Conservation (phyloP, 2,329 filamentous ascomycete species). For the Fusarium buharicum region DNA sequence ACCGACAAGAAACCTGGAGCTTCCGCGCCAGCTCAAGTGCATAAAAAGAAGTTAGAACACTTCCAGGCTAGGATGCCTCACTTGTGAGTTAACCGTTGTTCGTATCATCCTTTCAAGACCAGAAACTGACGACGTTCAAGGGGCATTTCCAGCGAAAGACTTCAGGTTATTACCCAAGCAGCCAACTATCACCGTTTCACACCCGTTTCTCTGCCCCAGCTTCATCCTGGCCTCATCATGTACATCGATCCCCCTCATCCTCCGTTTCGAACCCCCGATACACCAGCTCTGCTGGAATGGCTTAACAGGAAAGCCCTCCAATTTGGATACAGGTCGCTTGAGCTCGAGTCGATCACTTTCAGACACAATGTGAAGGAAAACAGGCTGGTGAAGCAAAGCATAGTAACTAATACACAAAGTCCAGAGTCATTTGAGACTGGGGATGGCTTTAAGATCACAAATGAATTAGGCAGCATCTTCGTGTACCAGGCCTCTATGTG, state of each 20-base stretch:
- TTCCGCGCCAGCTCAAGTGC: background rate
- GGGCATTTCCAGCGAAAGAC: constrained; percentile 18
- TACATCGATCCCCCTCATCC: constrained; percentile 6
- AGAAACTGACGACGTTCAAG: constrained; percentile 17
- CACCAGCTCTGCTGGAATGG: constrained; percentile 17
- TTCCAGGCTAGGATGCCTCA: background rate
- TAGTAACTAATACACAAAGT: background rate
- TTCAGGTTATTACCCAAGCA: constrained; percentile 31
- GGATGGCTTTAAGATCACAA: constrained; percentile 7
- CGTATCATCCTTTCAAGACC: background rate
- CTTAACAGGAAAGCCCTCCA: constrained; percentile 31
- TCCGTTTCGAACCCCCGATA: background rate
- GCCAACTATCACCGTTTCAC: constrained; percentile 21
- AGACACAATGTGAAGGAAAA: constrained; percentile 10
- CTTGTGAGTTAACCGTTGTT: constrained; percentile 11
- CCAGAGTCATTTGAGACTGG: background rate
- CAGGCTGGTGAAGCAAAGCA: background rate
- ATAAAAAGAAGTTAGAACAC: constrained; percentile 8
- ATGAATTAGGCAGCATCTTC: constrained; percentile 28
- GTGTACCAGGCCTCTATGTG: constrained; percentile 40
- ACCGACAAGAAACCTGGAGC: constrained; percentile 3
- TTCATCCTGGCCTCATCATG: constrained; percentile 9
- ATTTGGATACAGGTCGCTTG: constrained; percentile 40
- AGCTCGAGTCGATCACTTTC: constrained; percentile 40
- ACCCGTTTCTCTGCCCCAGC: background rate